Conservation (phyloP, 257 asterid genomes). For the Coffea canephora region DNA sequence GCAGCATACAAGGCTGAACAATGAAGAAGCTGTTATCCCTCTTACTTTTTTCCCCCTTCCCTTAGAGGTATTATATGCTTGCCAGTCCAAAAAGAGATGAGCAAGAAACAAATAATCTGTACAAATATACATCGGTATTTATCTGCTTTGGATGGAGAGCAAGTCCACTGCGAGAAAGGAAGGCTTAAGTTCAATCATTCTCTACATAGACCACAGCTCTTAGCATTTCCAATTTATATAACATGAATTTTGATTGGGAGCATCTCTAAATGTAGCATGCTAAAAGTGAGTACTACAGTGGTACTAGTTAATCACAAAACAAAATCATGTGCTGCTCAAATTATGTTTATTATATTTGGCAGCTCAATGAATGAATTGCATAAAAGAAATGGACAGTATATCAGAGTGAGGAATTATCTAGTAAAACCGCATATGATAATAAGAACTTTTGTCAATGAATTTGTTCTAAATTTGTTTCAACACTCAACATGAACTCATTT, state of each 20-base stretch:
- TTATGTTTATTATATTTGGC: neutral
- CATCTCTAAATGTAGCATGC: neutral
- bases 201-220: neutral
- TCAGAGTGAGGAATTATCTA: neutral
- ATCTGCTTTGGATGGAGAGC: neutral
- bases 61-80: neutral
- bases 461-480: neutral
- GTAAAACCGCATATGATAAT: neutral
- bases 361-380: neutral
- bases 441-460: neutral
- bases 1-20: neutral
- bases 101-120: neutral
- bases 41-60: neutral
- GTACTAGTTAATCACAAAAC: neutral
- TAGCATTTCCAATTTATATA: neutral
- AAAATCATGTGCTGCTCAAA: neutral
- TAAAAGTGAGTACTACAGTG: neutral
- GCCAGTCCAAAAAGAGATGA: neutral
- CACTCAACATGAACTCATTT: no score
- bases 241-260: neutral
- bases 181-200: neutral
- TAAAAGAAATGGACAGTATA: neutral
- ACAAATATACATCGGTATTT: neutral
- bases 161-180: neutral
- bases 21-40: neutral